Evolutionary conservation across 306 rosid genomes (phyloP).

Genomic region (Lathyrus tuberosus): DNA sequence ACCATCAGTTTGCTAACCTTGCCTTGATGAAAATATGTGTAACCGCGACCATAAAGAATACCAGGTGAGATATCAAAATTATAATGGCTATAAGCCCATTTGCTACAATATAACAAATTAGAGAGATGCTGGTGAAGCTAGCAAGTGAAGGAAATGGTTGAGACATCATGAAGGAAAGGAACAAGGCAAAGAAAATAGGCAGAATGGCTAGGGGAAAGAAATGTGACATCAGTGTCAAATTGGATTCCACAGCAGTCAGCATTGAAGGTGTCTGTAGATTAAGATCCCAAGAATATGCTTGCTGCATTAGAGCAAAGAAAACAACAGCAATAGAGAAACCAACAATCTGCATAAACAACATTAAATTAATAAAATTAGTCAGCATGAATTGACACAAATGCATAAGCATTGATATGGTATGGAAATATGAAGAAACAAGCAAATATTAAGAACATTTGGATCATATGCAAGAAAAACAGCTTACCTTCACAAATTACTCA

Average conservation of each 20-base stretch:
- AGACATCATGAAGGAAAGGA: slow-evolving; percentile 60
- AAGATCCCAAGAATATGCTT: slow-evolving; percentile 82
- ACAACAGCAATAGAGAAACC: slow-evolving; percentile 79
- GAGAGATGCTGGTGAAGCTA: slow-evolving; percentile 68
- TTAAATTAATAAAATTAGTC: slow-evolving; percentile 40
- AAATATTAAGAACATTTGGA: slow-evolving; percentile 17
- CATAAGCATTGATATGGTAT: slow-evolving; percentile 23
- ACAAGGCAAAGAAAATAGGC: slow-evolving; percentile 70
- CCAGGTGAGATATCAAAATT: slow-evolving; percentile 69
- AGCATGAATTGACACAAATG: slow-evolving; percentile 28
- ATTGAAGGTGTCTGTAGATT: slow-evolving; percentile 78
- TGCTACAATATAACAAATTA: slow-evolving; percentile 81
- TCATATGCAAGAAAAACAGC: slow-evolving; percentile 25
- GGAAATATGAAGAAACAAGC: slow-evolving; percentile 23
- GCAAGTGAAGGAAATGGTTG: slow-evolving; percentile 74
- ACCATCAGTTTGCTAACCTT: slow-evolving; percentile 62
- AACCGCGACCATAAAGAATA: slow-evolving; percentile 77
- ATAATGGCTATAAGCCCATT: slow-evolving; percentile 71
- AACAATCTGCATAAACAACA: slow-evolving; percentile 72
- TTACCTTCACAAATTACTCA: slow-evolving; percentile 7
- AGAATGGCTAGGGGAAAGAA: slow-evolving; percentile 62
- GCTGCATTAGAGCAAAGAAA: slow-evolving; percentile 88
- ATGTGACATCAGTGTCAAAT: slow-evolving; percentile 71
- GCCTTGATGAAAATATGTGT: slow-evolving; percentile 78
- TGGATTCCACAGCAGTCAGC: slow-evolving; percentile 76